Percentiles rank a stretch among this genome's conserved stretches.
Evolutionary conservation across 257 asterid genomes (phyloP).

Genomic region (Verbena officinalis): DNA sequence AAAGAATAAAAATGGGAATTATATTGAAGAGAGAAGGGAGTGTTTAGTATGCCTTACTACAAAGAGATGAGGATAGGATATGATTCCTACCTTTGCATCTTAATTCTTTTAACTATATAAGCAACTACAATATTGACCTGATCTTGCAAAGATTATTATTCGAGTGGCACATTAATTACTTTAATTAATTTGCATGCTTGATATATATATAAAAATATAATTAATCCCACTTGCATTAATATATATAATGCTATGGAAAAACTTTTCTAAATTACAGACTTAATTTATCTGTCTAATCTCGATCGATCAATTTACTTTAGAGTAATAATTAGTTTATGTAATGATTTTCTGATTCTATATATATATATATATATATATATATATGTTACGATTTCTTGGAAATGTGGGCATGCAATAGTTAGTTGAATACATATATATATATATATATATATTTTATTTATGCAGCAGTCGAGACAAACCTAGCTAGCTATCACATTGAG

Average conservation of each 20-base stretch:
- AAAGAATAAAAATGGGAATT: slow-evolving; percentile 27
- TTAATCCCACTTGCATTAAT: slow-evolving; percentile 27
- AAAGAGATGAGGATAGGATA: slow-evolving; percentile 42
- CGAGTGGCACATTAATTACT: slow-evolving; percentile 21
- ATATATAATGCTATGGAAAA: too few species aligned
- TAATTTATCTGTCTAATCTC: too few species aligned
- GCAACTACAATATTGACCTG: slow-evolving; percentile 42
- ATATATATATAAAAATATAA: slow-evolving; percentile 30
- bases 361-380: too few species aligned
- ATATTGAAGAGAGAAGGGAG: background rate
- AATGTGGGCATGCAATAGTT: background rate
- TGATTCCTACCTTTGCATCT: slow-evolving; percentile 54
- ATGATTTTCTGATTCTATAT: background rate
- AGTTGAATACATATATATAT: too few species aligned
- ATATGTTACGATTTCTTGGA: slow-evolving; percentile 11
- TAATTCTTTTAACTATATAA: slow-evolving; percentile 50
- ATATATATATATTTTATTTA: too few species aligned
- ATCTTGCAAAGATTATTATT: slow-evolving; percentile 35
- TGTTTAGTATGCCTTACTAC: slow-evolving; percentile 25
- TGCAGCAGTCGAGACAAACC: too few species aligned
- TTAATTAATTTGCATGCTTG: slow-evolving; percentile 12
- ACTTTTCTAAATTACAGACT: too few species aligned
- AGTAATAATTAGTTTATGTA: too few species aligned
- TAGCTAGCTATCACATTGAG: too few species aligned
- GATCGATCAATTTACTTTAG: too few species aligned